Evolutionary conservation across 495 filamentous ascomycete genomes (phyloP), one percentile per base, ranked within the genome.

Genomic region (Lineolata rhizophorae): DNA sequence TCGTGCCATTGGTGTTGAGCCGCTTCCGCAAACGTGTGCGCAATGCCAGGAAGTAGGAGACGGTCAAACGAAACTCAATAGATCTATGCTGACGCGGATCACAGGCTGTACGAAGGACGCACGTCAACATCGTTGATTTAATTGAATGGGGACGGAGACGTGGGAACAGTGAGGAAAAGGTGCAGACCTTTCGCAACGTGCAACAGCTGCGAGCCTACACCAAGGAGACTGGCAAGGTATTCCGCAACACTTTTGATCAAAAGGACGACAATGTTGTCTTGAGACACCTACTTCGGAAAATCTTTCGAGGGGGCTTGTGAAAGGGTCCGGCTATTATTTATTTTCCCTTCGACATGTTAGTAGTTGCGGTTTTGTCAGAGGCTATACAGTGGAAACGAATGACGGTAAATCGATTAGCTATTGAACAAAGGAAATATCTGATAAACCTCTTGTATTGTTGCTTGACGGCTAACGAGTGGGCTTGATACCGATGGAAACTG

Each of bases 1-100:
- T 25, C 40, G 45, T 15, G 45, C 45, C 15, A 35, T 48, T 3
- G 21, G 35, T 18, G 39, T 48, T 27, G 16, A 32, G 1, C 43
- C 43, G 4, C 29, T 46, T 13, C 44, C 45, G 14, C 20, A 4
- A 17, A 46, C 43, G 12, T 40, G 31, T 41, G 31, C 10, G 30
- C 16, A 32, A 32, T 44, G 41, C 25, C 8, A 30, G 14, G 14
- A 15, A 14, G 28, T 30, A 30, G 8, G 14, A 14, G 14, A 9
- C 28, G 8, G 28, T 30, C 10, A 10, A 9, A 30, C 9, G 14
- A 30, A 16, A 16, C 9, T 30, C 15, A 15, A 8, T 15, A 15
- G 9, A 8, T 15, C 15, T 16, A 9, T 30, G 14, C 28, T 30
- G 15, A 30, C 14, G 8, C 28, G 14, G 14, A 15, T 9, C 14